phyloP scores from a whole-genome alignment of 345 rosid species.

The Boechera divaricarpa region DNA sequence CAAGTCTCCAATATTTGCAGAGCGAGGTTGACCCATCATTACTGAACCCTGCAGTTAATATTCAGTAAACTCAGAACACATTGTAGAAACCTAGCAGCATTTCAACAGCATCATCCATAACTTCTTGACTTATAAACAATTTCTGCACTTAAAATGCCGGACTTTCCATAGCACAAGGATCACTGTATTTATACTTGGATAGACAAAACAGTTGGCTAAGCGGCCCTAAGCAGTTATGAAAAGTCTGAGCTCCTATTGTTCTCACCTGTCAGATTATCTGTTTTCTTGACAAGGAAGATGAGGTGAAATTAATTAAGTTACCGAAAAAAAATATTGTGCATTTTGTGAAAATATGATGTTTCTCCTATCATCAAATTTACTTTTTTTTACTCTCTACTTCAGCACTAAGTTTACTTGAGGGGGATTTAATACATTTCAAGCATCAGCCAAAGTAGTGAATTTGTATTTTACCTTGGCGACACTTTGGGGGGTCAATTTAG shows the following conservation, averaged over 20 bases:
- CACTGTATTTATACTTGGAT: conserved; percentile 13
- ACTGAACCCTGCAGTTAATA: conserved; percentile 4
- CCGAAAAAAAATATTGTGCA: not conserved
- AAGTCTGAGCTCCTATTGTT: not conserved
- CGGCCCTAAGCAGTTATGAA: not conserved
- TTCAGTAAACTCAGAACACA: not conserved
- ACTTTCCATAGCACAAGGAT: conserved; percentile 4
- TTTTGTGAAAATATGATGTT: not conserved
- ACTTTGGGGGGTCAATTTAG: conserved; percentile 25
- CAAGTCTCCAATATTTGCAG: conserved; percentile 25
- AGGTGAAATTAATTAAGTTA: not conserved
- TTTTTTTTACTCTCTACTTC: not conserved
- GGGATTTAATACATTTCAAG: not conserved
- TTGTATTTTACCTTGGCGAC: conserved; percentile 13
- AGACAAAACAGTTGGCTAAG: conserved; percentile 2
- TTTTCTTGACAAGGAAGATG: not conserved
- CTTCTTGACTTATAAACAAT: not conserved
- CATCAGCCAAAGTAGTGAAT: not conserved
- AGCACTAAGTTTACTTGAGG: conserved; percentile 12
- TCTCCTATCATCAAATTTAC: not conserved
- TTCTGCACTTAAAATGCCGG: not conserved
- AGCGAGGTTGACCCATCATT: not conserved
- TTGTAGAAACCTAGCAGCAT: not conserved
- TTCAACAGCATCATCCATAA: not conserved
- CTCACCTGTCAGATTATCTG: conserved; percentile 7